Percentiles rank a stretch among this genome's conserved stretches.
Conservation (phyloP, 2,329 filamentous ascomycete species). For the Colletotrichum viniferum region DNA sequence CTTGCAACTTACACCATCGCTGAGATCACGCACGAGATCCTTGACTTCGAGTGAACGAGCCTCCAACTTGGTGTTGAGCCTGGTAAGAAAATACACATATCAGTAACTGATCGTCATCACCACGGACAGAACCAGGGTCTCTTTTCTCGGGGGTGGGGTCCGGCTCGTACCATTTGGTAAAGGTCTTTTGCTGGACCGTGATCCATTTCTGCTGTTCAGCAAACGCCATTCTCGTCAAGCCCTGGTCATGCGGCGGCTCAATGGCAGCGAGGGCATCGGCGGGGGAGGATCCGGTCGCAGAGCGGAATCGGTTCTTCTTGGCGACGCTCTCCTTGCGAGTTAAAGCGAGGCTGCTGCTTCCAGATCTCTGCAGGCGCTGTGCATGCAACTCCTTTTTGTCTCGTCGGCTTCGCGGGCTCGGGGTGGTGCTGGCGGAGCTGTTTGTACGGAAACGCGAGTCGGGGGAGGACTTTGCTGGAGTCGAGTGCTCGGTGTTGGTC, state of each 20-base stretch:
- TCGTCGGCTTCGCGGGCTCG: slow-evolving; percentile 42
- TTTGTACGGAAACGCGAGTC: slow-evolving; percentile 23
- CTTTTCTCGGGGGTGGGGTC: slow-evolving; percentile 11
- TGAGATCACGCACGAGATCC: slow-evolving; percentile 87
- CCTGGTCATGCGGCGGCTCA: slow-evolving; percentile 54
- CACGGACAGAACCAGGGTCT: background rate
- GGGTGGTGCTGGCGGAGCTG: slow-evolving; percentile 24
- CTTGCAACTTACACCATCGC: slow-evolving; percentile 78
- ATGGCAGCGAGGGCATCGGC: slow-evolving; percentile 48
- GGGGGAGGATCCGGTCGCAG: slow-evolving; percentile 36
- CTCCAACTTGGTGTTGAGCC: slow-evolving; percentile 95
- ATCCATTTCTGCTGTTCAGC: slow-evolving; percentile 71
- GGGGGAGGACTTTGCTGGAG: slow-evolving; percentile 24
- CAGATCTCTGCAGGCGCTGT: slow-evolving; percentile 50
- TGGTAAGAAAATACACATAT: slow-evolving; percentile 36
- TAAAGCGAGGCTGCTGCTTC: slow-evolving; percentile 38
- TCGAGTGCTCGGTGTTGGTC: slow-evolving; percentile 25
- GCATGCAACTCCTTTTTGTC: slow-evolving; percentile 56
- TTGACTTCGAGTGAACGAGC: slow-evolving; percentile 78
- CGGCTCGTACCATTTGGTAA: slow-evolving; percentile 80
- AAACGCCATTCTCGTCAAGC: slow-evolving; percentile 64
- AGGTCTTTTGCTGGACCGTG: slow-evolving; percentile 95
- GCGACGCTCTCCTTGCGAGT: slow-evolving; percentile 29
- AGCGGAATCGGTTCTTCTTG: slow-evolving; percentile 38
- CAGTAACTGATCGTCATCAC: slow-evolving; percentile 2